A percentile compares a stretch with the other conserved stretches of the same genome.
phyloP scores from a whole-genome alignment of 176 grass and related monocot genomes.

The Musa troglodytarum region DNA sequence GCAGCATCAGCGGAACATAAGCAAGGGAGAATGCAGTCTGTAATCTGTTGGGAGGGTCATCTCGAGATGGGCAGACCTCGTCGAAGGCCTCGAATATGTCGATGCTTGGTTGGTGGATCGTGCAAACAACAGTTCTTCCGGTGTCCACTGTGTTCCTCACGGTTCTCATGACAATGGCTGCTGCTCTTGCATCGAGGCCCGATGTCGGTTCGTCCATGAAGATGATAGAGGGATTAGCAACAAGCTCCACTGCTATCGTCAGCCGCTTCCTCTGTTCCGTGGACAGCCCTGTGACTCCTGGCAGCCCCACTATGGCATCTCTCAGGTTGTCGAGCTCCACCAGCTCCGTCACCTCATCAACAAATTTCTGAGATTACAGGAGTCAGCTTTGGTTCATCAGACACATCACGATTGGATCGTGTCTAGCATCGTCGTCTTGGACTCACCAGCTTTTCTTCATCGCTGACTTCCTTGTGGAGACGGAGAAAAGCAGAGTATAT shows the following conservation, averaged over 20 bases:
- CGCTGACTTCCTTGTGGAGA: conserved; percentile 55
- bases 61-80: conserved; percentile 37
- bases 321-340: conserved; percentile 78
- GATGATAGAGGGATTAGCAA: conserved; percentile 96
- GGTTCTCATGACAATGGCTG: conserved; percentile 98
- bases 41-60: not conserved
- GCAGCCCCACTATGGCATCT: conserved; percentile 86
- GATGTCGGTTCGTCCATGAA: conserved; percentile 99
- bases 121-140: conserved; percentile 92
- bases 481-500: conserved; percentile 92
- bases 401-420: no score
- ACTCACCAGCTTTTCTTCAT: conserved; percentile 92
- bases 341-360: conserved; percentile 93
- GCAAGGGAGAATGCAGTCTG: conserved; percentile 6
- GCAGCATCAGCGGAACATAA: not conserved
- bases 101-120: conserved; percentile 97
- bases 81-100: conserved; percentile 99
- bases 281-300: conserved; percentile 85
- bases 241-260: conserved; percentile 94
- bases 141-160: conserved; percentile 98
- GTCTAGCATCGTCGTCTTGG: not conserved
- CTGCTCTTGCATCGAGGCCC: conserved; percentile 97
- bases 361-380: conserved; percentile 55
- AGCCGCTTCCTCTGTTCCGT: conserved; percentile 93
- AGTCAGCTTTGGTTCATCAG: no score